These are phyloP conservation scores for Candida sanyaensis DNA, from an alignment of 1,139 yeast species.

Conservation along the genomic window DNA sequence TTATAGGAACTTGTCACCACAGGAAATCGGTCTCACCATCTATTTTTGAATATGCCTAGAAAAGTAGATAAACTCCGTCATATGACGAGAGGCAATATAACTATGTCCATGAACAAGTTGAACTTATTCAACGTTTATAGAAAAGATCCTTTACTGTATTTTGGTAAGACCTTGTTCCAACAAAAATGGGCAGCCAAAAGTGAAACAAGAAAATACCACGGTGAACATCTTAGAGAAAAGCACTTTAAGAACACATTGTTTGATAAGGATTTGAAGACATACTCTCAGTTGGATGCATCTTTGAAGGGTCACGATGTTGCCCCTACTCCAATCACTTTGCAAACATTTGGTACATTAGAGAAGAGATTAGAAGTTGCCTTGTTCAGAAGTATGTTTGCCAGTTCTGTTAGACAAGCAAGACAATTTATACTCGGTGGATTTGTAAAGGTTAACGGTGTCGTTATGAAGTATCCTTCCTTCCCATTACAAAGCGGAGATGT, in stretches of 20 bases:
- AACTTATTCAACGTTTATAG: slow-evolving; percentile 85
- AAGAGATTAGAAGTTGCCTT: slow-evolving; percentile 87
- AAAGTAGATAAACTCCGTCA: slow-evolving; percentile 59
- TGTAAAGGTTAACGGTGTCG: slow-evolving; percentile 82
- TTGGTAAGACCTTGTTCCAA: slow-evolving; percentile 71
- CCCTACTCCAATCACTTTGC: slow-evolving; percentile 82
- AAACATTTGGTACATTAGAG: slow-evolving; percentile 86
- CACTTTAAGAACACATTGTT: slow-evolving; percentile 71
- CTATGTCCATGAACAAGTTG: slow-evolving; percentile 91
- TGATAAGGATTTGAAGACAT: slow-evolving; percentile 75
- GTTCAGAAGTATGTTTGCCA: slow-evolving; percentile 90
- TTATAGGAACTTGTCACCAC: background rate
- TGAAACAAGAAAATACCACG: slow-evolving; percentile 94
- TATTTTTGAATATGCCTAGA: slow-evolving; percentile 52
- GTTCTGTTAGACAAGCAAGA: slow-evolving; percentile 92
- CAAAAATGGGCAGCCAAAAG: slow-evolving; percentile 92
- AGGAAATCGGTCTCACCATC: background rate
- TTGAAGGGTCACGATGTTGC: slow-evolving; percentile 57
- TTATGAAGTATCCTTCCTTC: slow-evolving; percentile 78
- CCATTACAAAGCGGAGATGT: slow-evolving; percentile 83
- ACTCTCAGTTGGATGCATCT: slow-evolving; percentile 81
- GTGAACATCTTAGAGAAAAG: slow-evolving; percentile 86
- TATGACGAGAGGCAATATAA: slow-evolving; percentile 69
- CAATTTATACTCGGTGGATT: slow-evolving; percentile 81
- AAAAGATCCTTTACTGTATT: slow-evolving; percentile 54